Conservation (phyloP, 306 rosid genomes). For the Prunus mume region DNA sequence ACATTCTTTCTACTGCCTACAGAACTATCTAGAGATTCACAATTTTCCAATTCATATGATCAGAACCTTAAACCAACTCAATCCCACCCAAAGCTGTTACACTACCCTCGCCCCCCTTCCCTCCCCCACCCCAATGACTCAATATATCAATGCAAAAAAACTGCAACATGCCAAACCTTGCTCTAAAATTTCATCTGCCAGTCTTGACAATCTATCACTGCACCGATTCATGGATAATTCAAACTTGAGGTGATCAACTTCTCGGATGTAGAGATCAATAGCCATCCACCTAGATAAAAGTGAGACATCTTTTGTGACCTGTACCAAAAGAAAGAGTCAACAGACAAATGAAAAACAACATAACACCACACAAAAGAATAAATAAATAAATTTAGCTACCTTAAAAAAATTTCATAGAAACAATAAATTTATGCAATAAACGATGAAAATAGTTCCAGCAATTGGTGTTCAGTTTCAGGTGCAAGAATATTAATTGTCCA, state of each 20-base stretch:
- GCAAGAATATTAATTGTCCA: too few species aligned
- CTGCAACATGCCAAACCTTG: conserved; percentile 44
- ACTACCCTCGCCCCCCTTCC: not conserved
- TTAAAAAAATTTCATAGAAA: not conserved
- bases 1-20: not conserved
- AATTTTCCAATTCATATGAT: not conserved
- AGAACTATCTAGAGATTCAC: not conserved
- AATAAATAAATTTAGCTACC: not conserved
- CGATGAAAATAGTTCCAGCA: not conserved
- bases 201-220: conserved; percentile 56
- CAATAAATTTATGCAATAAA: not conserved
- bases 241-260: conserved; percentile 81
- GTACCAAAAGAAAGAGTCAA: conserved; percentile 30
- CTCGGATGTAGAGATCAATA: conserved; percentile 80
- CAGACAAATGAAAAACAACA: not conserved
- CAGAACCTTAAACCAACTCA: not conserved
- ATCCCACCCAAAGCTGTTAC: not conserved
- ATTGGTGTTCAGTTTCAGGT: not conserved
- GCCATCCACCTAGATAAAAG: conserved; percentile 96
- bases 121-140: not conserved
- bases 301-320: conserved; percentile 89
- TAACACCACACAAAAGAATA: not conserved
- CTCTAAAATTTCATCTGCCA: conserved; percentile 77
- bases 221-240: conserved; percentile 90
- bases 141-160: conserved; percentile 9